phyloP scores from a whole-genome alignment of 139 green algal species.

The Chlamydomonas urium region DNA sequence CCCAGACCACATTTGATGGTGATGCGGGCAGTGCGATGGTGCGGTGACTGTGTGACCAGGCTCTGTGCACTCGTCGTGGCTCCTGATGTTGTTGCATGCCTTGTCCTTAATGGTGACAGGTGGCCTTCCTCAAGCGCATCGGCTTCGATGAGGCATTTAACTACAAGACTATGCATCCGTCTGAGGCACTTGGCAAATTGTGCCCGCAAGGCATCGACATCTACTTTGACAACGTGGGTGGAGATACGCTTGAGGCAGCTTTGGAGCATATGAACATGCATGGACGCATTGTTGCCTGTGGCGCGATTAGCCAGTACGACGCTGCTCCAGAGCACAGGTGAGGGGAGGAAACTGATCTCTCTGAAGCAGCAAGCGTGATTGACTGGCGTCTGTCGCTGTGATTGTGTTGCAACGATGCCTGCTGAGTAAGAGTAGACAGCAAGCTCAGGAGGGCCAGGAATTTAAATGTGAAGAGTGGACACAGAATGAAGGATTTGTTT shows the following conservation, averaged over 20 bases:
- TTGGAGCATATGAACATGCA: background rate
- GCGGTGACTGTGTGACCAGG: no score
- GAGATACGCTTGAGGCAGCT: slow-evolving; percentile 8
- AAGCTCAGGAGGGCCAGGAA: no score
- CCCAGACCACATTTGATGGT: no score
- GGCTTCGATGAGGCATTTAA: slow-evolving; percentile 9
- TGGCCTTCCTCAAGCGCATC: background rate
- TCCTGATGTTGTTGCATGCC: no score
- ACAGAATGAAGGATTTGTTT: background rate
- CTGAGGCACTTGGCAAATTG: background rate
- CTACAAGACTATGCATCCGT: slow-evolving; percentile 3
- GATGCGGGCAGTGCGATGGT: no score
- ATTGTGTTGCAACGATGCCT: no score
- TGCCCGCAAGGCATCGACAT: background rate
- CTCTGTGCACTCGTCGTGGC: no score
- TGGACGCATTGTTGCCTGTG: slow-evolving; percentile 10
- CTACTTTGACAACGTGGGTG: slow-evolving; percentile 18
- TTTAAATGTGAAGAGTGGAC: background rate
- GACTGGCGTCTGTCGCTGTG: background rate
- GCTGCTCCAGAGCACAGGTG: slow-evolving; percentile 3
- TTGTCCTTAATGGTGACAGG: no score
- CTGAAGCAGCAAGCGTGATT: no score
- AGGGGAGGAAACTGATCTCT: no score
- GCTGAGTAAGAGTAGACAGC: no score
- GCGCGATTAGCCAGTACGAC: slow-evolving; percentile 6